Base-by-base conservation (phyloP, 1,284 basidiomycete genomes). In the Nidula niveotomentosa region DNA sequence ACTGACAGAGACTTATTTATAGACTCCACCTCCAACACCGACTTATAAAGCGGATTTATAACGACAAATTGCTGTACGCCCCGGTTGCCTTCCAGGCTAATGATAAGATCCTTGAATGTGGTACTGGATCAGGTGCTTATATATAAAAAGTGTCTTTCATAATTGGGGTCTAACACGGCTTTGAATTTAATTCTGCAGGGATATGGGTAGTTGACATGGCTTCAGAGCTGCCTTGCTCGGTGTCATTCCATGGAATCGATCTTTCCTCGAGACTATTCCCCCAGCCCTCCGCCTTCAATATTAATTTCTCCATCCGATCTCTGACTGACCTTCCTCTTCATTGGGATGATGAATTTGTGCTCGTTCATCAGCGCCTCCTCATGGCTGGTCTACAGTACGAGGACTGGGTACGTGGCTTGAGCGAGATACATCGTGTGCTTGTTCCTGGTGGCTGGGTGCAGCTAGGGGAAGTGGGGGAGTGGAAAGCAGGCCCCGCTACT, bases 361-460 rank as follows among this genome's bases (percentile, higher is more conserved):
- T 47, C 13, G 46, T 47, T 12, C 46, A 47, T 18, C 8, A 47
- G 18, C 46, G 46, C 46, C 8, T 47, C 23, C n/a, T 47, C 39
- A 41, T 41, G 39, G 46, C 46, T 15, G 15, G 46, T 2, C 15
- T 47, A 12, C 8, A 47, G 12, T 4, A 15, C 8, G 46, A 47
- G 23, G n/a, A 47, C 12, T 47, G 46, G 46, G n/a, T 47, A 12
- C 13, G 18, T 2, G 46, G 12, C 7, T 15, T 23, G 18, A n/a
- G 23, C n/a, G 46, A 47, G 8, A 15, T 47, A 12, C 18, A 47
- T 8, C 46, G 8, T 18, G 46, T 47, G 5, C n/a, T 47, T 47
- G 46, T 8, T 47, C 46, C 46, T n/a, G 46, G 46, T 15, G 46
- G 46, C 46, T 47, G 46, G 46, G 46, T 47, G 3, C 46, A 47